Evolutionary conservation across 768 basidiomycete species (phyloP), one percentile per base, ranked within the genome.

Genomic region (Hericium coralloides): DNA sequence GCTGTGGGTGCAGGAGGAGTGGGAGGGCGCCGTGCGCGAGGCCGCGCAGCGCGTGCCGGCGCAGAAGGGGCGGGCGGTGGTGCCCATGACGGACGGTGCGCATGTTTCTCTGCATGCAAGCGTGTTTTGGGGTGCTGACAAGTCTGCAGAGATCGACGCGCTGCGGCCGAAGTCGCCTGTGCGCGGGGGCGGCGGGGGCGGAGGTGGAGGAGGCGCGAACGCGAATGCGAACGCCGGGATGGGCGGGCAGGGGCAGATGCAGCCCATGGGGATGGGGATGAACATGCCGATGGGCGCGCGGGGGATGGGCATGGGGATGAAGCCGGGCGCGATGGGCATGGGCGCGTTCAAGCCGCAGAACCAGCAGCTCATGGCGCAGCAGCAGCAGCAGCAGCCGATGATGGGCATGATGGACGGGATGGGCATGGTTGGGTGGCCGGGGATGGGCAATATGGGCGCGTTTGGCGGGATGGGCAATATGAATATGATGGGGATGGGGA

Each of bases 131-230:
- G 26, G 26, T 31, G 4, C 26, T 31, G 26, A 31, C 26, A 8
- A 4, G 26, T 31, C 26, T 31, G 4, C 26, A 68, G 92, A 95
- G 62, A 91, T 95, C 63, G 91, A 95, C 55, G 77, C 80, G 0
- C 75, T 95, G 17, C 77, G 92, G 17, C 92, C 92, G 0, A 94
- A 95, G 68, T 93, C 91, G 1, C 92, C 93, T 9, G 74, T 84
- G 22, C 75, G 83, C 49, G 65, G 69, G 12, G 71, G 74, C 20
- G 60, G 65, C 18, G 15, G 60, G 39, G 66, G 67, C 57, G 49
- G 47, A 23, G 15, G 60, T 38, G 66, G 67, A 56, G 49, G 47
- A 23, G 59, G 64, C 55, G 36, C 39, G 12, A 55, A 53, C n/a
- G 41, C 55, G 26, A 45, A 45, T 38, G 45, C 49, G 22, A 36